phyloP scores from a whole-genome alignment of 202 grass and related monocot species.

The Eragrostis tef region DNA sequence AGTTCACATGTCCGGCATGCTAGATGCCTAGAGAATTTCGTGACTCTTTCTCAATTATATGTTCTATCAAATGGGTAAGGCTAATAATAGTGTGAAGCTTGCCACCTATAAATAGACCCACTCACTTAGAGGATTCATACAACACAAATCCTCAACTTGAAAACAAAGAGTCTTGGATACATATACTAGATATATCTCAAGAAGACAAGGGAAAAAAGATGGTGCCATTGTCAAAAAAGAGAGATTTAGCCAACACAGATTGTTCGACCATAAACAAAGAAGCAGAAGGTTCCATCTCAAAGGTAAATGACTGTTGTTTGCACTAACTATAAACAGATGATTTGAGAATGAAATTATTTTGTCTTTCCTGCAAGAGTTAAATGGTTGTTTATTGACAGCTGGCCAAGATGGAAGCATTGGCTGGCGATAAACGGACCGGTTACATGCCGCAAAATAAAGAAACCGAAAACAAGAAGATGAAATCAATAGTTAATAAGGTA shows the following conservation, averaged over 20 bases:
- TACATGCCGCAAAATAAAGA: background rate
- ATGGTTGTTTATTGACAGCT: background rate
- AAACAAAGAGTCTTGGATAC: background rate
- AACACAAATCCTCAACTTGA: background rate
- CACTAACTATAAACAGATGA: background rate
- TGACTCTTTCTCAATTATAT: background rate
- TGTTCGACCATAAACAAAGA: background rate
- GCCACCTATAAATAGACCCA: constrained; percentile 19
- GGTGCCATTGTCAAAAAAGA: background rate
- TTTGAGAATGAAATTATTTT: no score
- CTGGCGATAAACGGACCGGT: background rate
- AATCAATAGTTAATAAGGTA: background rate
- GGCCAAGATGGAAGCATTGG: background rate
- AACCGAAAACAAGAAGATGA: background rate
- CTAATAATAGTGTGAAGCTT: background rate
- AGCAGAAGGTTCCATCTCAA: background rate
- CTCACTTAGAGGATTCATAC: background rate
- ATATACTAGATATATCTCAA: constrained; percentile 15
- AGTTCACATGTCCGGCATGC: background rate
- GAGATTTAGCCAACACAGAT: background rate
- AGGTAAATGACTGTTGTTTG: background rate
- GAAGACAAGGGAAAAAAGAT: background rate
- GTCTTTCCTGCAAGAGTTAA: no score
- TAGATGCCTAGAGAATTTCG: background rate
- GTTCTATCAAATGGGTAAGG: background rate